These are phyloP conservation scores for Byssochlamys sp. DNA, from an alignment of 2,329 filamentous ascomycete genomes.

Conservation along the genomic window DNA sequence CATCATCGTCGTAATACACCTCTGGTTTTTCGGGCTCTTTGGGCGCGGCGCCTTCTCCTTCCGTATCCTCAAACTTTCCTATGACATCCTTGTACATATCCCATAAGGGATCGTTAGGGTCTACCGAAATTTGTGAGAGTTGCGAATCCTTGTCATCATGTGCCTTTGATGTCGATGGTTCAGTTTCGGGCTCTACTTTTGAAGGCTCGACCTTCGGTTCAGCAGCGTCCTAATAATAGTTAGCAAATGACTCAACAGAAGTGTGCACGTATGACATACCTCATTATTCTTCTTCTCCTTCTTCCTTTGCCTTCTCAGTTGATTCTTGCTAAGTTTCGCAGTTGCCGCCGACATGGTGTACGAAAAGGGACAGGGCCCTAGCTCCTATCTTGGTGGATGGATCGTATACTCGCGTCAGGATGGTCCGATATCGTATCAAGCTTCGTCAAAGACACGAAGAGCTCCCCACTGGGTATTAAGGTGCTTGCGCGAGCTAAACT, in stretches of 20 bases:
- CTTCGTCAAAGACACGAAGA: neutral
- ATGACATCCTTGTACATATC: constrained; percentile 77
- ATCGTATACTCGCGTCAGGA: neutral
- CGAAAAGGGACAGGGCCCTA: neutral
- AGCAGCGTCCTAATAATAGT: constrained; percentile 23
- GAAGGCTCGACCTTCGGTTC: constrained; percentile 2
- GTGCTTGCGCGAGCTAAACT: neutral
- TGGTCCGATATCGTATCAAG: neutral
- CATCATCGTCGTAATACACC: constrained; percentile 71
- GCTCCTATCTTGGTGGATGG: neutral
- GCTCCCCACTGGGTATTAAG: neutral
- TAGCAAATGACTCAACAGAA: constrained; percentile 3
- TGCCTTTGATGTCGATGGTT: constrained; percentile 4
- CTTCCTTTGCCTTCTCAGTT: constrained; percentile 84
- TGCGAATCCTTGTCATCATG: constrained; percentile 39
- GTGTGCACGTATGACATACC: constrained; percentile 26
- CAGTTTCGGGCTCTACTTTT: constrained; percentile 5
- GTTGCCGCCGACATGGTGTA: constrained; percentile 13
- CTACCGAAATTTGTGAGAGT: constrained; percentile 32
- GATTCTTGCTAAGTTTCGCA: constrained; percentile 80
- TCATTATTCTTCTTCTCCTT: constrained; percentile 76
- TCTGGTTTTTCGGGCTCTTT: constrained; percentile 71
- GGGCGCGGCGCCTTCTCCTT: constrained; percentile 53
- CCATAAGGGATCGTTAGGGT: constrained; percentile 64
- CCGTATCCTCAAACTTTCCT: constrained; percentile 61